Evolutionary conservation across 495 filamentous ascomycete genomes (phyloP), one percentile per base, ranked within the genome.

Genomic region (Aspergillus coremiiformis): DNA sequence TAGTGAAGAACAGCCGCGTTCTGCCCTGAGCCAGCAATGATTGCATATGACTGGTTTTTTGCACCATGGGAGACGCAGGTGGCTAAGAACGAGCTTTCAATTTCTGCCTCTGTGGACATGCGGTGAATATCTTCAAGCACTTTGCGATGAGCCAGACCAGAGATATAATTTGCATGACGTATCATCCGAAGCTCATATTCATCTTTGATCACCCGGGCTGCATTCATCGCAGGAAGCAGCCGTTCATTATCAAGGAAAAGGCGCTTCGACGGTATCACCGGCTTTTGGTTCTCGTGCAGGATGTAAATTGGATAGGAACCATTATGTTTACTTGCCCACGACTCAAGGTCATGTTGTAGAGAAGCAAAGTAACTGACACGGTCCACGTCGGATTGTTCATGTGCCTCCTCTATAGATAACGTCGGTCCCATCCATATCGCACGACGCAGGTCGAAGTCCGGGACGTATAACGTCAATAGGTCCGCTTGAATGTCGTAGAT

Each of bases 391-490:
- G 85, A 96, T 37, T 61, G 68, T 26, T 64, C 57, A 52, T 80
- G 69, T 14, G 92, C 93, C 56, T 95, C 87, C 30, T 87, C 76
- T 37, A 74, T 62, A 7, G 81, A 82, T 44, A 94, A 68, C 0
- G 93, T 93, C 19, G 95, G 82, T n/a, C 93, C 94, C 49, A 85
- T 86, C 93, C 93, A 97, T 59, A 97, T 88, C 4, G 95, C 91
- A 46, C 78, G 81, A 42, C 87, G 86, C 42, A 91, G 81, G 52
- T 93, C 82, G 60, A 96, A 81, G n/a, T 90, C 84, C 2, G 93
- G 94, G 53, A 98, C 93, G 72, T 87, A 98, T 47, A 97, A 84
- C 0, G 89, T 95, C 29, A 90, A 80, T 43, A 81, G 80, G 50
- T 79, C 74, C 17, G 73, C 78, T 33, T 74, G 69, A 49, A 96